These are phyloP conservation scores for Botrytis fragariae DNA, from an alignment of 2,329 filamentous ascomycete species.

Conservation along the genomic window DNA sequence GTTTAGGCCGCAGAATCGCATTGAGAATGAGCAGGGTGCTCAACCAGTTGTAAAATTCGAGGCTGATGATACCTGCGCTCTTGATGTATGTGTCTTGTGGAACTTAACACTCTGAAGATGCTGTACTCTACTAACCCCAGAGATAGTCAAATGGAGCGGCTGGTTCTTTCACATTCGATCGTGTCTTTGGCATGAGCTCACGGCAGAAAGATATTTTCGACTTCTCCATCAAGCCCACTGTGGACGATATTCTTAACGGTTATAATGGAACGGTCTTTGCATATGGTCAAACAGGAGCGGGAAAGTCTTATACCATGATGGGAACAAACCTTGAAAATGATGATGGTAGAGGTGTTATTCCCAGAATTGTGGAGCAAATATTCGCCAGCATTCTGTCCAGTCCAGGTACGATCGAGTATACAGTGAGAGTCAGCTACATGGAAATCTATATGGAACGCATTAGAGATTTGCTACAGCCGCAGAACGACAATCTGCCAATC, in stretches of 20 bases:
- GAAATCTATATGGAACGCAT: constrained; percentile 99
- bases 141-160: constrained; percentile 75
- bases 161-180: constrained; percentile 92
- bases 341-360: constrained; percentile 87
- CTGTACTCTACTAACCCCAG: constrained; percentile 32
- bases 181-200: constrained; percentile 92
- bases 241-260: constrained; percentile 96
- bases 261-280: constrained; percentile 99
- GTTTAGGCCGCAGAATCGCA: constrained; percentile 94
- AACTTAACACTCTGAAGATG: neutral
- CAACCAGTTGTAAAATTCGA: constrained; percentile 89
- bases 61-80: constrained; percentile 80
- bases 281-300: constrained; percentile 95
- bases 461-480: constrained; percentile 84
- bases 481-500: constrained; percentile 95
- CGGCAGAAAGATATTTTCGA: constrained; percentile 93
- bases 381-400: constrained; percentile 93
- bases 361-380: constrained; percentile 95
- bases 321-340: constrained; percentile 90
- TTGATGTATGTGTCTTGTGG: constrained; percentile 64
- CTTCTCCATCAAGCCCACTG: constrained; percentile 92
- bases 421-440: constrained; percentile 98
- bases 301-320: constrained; percentile 99
- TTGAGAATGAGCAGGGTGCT: constrained; percentile 86
- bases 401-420: constrained; percentile 93